Base-by-base conservation (phyloP, 192 early-diverging fungal species). In the Coemansia aciculifera region DNA sequence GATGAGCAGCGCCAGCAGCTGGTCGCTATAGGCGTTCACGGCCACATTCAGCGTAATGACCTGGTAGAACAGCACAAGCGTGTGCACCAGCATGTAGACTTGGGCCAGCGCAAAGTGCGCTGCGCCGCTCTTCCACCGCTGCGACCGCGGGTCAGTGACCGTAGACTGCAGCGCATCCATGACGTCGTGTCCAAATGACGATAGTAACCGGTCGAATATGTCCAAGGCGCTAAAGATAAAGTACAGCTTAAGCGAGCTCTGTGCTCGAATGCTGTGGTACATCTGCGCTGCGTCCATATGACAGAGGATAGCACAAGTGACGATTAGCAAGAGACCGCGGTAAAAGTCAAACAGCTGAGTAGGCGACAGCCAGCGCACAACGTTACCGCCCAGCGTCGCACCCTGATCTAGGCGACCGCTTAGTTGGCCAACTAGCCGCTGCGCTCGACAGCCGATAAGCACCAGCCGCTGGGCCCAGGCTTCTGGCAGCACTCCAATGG, bases 171-270 rank as follows among this genome's bases (percentile, higher is more conserved):
- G 82, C 11, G 96, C 94, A 66, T 96, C 95, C 51, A 99, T 74
- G 36, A 96, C 94, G 75, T 98, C 98, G 59, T 93, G 90, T 5
- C 96, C 95, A 75, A 98, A 93, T 0, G 95, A 94, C 37, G 90
- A 90, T 71, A 93, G 93, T 3, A 99, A 86, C 51, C 93, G 90
- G 79, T 99, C 98, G 66, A 92, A 93, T 38, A 95, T 91, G 76
- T 99, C 98, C 49, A 99, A 84, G 32, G 91, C 87, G 71, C 96
- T 98, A 70, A 95, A 98, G 38, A 99, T 97, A 52, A 98, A 94
- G 60, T 98, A 98, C 36, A 99, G 87, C 78, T 99, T 99, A 71
- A 99, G 91, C 17, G 91, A 90, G 57, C 93, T 89, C 77, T 99
- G 98, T 8, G 95, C 98, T 24, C 98, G 90, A 34, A 99, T 93